phyloP scores from a whole-genome alignment of 2,329 filamentous ascomycete genomes.

The Scytalidium lignicola region DNA sequence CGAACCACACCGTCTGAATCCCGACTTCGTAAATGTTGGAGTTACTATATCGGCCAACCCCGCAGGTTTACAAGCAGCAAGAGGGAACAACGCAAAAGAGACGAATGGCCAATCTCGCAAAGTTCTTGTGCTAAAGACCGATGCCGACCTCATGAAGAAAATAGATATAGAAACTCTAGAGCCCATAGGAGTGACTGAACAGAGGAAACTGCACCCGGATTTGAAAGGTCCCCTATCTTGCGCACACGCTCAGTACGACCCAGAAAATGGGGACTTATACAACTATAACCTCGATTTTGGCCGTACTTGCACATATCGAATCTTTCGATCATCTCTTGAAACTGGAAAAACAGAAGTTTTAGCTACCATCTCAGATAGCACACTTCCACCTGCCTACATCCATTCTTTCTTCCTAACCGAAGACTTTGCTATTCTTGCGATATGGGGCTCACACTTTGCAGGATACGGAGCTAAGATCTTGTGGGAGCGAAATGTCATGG shows the following conservation, averaged over 20 bases:
- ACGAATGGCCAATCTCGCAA: background rate
- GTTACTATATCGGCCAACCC: constrained; percentile 63
- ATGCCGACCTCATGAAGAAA: constrained; percentile 51
- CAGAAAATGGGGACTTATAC: constrained; percentile 67
- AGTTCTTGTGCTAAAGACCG: constrained; percentile 37
- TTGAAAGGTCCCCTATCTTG: constrained; percentile 63
- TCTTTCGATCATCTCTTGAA: constrained; percentile 60
- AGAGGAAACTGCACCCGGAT: constrained; percentile 59
- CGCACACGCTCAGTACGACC: constrained; percentile 69
- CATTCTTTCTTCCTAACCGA: constrained; percentile 74
- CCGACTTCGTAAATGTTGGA: constrained; percentile 49
- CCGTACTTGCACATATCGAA: constrained; percentile 52
- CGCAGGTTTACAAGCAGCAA: constrained; percentile 44
- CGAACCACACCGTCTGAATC: constrained; percentile 16
- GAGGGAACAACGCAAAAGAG: constrained; percentile 6
- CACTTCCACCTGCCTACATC: constrained; percentile 62
- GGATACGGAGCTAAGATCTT: constrained; percentile 54
- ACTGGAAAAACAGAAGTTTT: constrained; percentile 66
- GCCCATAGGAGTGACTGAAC: constrained; percentile 58
- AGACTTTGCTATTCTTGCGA: constrained; percentile 66
- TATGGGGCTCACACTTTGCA: constrained; percentile 61
- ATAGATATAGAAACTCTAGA: constrained; percentile 69
- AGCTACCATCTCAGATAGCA: constrained; percentile 53
- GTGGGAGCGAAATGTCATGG: constrained; percentile 62
- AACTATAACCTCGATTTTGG: constrained; percentile 76